These are phyloP conservation scores for Pseudogymnoascus sp. DNA, from an alignment of 2,329 filamentous ascomycete species.

Conservation along the genomic window DNA sequence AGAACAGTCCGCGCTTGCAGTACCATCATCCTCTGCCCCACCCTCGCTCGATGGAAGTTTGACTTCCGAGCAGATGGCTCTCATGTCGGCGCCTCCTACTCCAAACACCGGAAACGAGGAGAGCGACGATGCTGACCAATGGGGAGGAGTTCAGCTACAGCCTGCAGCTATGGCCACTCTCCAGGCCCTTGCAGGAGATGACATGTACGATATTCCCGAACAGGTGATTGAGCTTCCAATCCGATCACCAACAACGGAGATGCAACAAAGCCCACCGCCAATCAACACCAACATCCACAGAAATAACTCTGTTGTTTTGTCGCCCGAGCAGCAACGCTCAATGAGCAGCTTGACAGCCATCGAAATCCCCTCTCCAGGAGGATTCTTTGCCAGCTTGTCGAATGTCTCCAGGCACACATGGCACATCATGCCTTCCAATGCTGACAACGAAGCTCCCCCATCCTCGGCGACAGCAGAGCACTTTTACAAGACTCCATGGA, in stretches of 20 bases:
- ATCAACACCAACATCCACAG: slow-evolving; percentile 37
- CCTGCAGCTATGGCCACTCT: slow-evolving; percentile 73
- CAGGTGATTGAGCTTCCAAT: slow-evolving; percentile 45
- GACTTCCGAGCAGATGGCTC: slow-evolving; percentile 78
- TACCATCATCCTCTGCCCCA: slow-evolving; percentile 69
- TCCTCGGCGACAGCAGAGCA: slow-evolving; percentile 87
- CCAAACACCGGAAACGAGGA: slow-evolving; percentile 58
- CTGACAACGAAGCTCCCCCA: slow-evolving; percentile 51
- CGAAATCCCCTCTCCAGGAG: slow-evolving; percentile 83
- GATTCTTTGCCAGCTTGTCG: slow-evolving; percentile 82
- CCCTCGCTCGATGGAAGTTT: slow-evolving; percentile 80
- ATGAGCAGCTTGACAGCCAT: slow-evolving; percentile 68
- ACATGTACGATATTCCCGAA: slow-evolving; percentile 52
- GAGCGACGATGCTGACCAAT: slow-evolving; percentile 48
- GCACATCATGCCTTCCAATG: slow-evolving; percentile 52
- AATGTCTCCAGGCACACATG: slow-evolving; percentile 72
- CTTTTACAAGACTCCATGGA: slow-evolving; percentile 83
- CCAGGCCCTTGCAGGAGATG: slow-evolving; percentile 57
- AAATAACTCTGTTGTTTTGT: slow-evolving; percentile 32
- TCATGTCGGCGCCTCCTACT: slow-evolving; percentile 75
- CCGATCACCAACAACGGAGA: slow-evolving; percentile 38
- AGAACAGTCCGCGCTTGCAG: slow-evolving; percentile 48
- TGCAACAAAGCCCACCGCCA: slow-evolving; percentile 43
- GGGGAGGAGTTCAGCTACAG: slow-evolving; percentile 68
- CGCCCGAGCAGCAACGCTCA: slow-evolving; percentile 48